These are phyloP conservation scores for Gnomoniopsis sp. DNA, from an alignment of 2,329 filamentous ascomycete species.

Conservation along the genomic window DNA sequence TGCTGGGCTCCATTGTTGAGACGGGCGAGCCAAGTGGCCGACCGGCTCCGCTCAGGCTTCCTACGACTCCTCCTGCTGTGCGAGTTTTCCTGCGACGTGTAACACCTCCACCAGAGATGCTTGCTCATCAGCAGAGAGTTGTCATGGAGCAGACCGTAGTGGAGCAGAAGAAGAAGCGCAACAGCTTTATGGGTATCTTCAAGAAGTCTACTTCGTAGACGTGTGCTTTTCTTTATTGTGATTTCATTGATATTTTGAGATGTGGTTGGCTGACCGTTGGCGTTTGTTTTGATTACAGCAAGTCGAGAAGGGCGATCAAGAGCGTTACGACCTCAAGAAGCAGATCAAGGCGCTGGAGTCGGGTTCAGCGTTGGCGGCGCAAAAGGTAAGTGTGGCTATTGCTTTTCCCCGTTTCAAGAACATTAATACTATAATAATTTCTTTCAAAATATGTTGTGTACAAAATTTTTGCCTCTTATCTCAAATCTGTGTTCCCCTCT, in stretches of 20 bases:
- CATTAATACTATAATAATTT: slow-evolving; percentile 1
- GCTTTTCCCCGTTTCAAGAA: slow-evolving; percentile 8
- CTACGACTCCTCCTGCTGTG: background rate
- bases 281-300: slow-evolving; percentile 37
- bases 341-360: slow-evolving; percentile 51
- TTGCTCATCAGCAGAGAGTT: background rate
- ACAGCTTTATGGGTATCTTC: slow-evolving; percentile 3
- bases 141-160: background rate
- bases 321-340: slow-evolving; percentile 53
- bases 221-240: background rate
- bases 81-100: slow-evolving; percentile 16
- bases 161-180: background rate
- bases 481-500: background rate
- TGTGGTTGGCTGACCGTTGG: slow-evolving; percentile 20
- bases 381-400: slow-evolving; percentile 46
- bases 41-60: background rate
- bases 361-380: slow-evolving; percentile 44
- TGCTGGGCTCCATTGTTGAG: background rate
- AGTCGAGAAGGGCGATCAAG: slow-evolving; percentile 56
- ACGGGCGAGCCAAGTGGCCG: slow-evolving; percentile 1
- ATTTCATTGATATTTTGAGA: background rate
- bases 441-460: background rate
- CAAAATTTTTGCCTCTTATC: background rate
- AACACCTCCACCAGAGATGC: slow-evolving; percentile 11
- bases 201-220: slow-evolving; percentile 9